Base-by-base conservation (phyloP, 169 alveolate species). In the Plasmodium fragile region DNA sequence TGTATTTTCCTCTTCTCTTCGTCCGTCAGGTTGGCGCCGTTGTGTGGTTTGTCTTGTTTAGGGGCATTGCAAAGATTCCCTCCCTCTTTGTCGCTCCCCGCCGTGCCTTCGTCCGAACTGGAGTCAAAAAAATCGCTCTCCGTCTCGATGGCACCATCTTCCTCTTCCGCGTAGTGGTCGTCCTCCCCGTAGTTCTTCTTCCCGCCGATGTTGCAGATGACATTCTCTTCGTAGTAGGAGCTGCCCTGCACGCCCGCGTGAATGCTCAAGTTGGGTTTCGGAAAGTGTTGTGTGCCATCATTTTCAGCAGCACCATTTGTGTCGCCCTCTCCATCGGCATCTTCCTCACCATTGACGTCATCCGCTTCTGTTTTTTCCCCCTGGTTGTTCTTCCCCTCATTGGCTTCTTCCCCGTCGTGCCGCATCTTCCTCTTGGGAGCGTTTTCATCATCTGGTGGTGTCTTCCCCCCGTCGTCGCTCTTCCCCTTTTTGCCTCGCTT, bases 1-100 rank as follows among this genome's bases (percentile, higher is more conserved):
- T 89, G 94, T 34, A 89, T 98, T 99, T 87, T 97, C 98, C 92
- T 80, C 81, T 93, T 93, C 53, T 55, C 93, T 53, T 84, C 93
- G 34, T 92, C 95, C 69, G 77, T 95, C 30, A 84, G 55, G 59
- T 92, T 78, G 73, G 71, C 92, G 81, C 71, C 80, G 34, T 91
- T 97, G 43, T 49, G 75, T 80, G 93, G 96, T 84, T 81, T 95
- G 79, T 2, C 1, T 83, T 55, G 59, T 4, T 4, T 18, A 22
- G 41, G 30, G 16, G 43, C 3, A 3, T 45, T 81, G 55, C 49
- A 73, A 30, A 80, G 53, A 25, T 32, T 39, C n/a, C 78, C 92
- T 1, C 81, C 53, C 2, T 16, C 78, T 4, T 89, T 81, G 22
- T 80, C 84, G 28, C 92, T 96, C 55, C 36, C 81, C 73, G 92